Conservation (phyloP, 208 protist genomes). For the Leishmania tropica region DNA sequence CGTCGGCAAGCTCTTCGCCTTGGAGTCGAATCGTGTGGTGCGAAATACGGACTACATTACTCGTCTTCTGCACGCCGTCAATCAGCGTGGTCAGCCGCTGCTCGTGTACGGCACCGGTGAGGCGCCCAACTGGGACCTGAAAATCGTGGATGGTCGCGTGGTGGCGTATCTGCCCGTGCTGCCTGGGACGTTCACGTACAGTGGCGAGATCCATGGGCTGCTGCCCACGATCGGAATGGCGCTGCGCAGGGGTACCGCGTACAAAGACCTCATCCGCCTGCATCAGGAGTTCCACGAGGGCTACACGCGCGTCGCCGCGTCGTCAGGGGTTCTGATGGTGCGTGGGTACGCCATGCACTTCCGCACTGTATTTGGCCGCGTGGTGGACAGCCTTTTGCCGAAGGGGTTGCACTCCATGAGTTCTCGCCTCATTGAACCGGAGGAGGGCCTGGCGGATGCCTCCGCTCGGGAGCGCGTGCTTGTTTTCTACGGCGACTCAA, state of each 20-base stretch:
- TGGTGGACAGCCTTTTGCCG: conserved; percentile 89
- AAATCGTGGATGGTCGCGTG: conserved; percentile 80
- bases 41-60: conserved; percentile 75
- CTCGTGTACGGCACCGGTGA: conserved; percentile 72
- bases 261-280: conserved; percentile 88
- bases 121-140: conserved; percentile 72
- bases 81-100: conserved; percentile 72
- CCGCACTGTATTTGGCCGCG: conserved; percentile 88
- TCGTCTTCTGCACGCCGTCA: conserved; percentile 68
- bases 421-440: conserved; percentile 88
- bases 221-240: conserved; percentile 88
- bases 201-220: conserved; percentile 80
- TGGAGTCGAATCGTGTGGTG: conserved; percentile 72
- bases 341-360: conserved; percentile 87
- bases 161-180: conserved; percentile 87
- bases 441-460: conserved; percentile 40
- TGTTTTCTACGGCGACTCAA: conserved; percentile 84
- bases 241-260: conserved; percentile 61
- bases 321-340: conserved; percentile 78
- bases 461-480: conserved; percentile 76
- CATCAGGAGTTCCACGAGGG: conserved; percentile 84
- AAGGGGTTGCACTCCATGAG: conserved; percentile 83
- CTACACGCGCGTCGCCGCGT: conserved; percentile 59
- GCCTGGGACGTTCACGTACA: conserved; percentile 80
- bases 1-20: conserved; percentile 92